Conservation (phyloP, 2,329 filamentous ascomycete species). For the Chaetomiaceae sp. region DNA sequence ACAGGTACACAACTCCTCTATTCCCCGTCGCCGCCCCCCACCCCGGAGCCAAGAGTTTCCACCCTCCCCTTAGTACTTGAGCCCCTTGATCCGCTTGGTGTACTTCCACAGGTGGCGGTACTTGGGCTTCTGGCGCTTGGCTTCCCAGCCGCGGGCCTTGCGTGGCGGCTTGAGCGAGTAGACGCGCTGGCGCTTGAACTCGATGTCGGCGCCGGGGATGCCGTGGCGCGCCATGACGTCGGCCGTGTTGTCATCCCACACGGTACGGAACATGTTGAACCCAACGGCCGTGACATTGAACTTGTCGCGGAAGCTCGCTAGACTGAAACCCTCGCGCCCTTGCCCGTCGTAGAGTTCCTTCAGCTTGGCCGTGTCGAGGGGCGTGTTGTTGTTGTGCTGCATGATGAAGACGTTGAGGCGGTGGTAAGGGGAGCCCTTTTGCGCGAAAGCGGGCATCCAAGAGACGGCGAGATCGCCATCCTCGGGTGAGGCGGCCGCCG, state of each 20-base stretch:
- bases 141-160: constrained; percentile 60
- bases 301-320: constrained; percentile 68
- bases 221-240: constrained; percentile 77
- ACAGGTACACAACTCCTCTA: constrained; percentile 14
- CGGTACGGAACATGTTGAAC: constrained; percentile 77
- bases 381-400: constrained; percentile 62
- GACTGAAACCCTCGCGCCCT: constrained; percentile 60
- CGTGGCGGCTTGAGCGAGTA: constrained; percentile 58
- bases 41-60: neutral
- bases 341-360: constrained; percentile 41
- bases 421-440: constrained; percentile 89
- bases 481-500: neutral
- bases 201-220: constrained; percentile 69
- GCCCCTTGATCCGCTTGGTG: constrained; percentile 47
- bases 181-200: constrained; percentile 76
- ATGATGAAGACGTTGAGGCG: constrained; percentile 78
- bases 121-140: constrained; percentile 58
- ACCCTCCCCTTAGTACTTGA: constrained; percentile 13
- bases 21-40: neutral
- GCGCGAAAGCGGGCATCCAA: constrained; percentile 80
- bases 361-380: constrained; percentile 53
- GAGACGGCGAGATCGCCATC: constrained; percentile 60
- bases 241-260: constrained; percentile 86
- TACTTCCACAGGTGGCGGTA: constrained; percentile 61
- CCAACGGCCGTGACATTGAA: constrained; percentile 68